Conservation (phyloP, 495 filamentous ascomycete species). For the Penicillium bialowiezense region DNA sequence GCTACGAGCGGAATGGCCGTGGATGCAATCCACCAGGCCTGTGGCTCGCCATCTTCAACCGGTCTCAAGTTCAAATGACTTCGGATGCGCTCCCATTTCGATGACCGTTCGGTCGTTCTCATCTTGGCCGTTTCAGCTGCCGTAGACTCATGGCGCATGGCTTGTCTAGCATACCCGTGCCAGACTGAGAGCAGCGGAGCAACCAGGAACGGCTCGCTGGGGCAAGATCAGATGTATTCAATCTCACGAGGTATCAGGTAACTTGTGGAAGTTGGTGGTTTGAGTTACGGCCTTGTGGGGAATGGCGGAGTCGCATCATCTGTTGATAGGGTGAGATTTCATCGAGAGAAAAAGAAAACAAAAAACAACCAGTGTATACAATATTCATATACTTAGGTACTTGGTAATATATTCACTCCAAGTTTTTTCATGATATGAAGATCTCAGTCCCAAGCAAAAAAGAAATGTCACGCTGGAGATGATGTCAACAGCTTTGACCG, state of each 20-base stretch:
- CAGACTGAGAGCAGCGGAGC: background rate
- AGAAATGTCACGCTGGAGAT: too few relatives aligned
- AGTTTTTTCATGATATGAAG: too few relatives aligned
- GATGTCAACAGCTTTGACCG: background rate
- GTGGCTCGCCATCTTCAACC: constrained; percentile 47
- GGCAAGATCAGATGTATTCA: background rate
- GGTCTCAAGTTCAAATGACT: constrained; percentile 39
- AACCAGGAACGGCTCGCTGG: background rate
- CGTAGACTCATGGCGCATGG: constrained; percentile 21
- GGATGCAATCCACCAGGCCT: constrained; percentile 76
- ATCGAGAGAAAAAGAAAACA: background rate
- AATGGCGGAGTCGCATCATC: background rate
- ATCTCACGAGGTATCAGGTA: background rate
- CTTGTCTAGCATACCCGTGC: constrained; percentile 6
- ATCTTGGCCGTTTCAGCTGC: constrained; percentile 1
- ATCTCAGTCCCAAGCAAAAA: too few relatives aligned
- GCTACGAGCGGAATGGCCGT: constrained; percentile 73
- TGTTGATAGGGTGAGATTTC: background rate
- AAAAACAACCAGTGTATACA: background rate
- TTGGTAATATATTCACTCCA: too few relatives aligned
- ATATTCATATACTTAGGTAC: too few relatives aligned
- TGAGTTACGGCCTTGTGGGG: background rate
- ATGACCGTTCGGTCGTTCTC: background rate
- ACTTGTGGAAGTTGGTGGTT: background rate
- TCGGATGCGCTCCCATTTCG: constrained; percentile 17